Evolutionary conservation across 176 grass and related monocot genomes (phyloP), one percentile per base, ranked within the genome.

Genomic region (Oryza coarctata): DNA sequence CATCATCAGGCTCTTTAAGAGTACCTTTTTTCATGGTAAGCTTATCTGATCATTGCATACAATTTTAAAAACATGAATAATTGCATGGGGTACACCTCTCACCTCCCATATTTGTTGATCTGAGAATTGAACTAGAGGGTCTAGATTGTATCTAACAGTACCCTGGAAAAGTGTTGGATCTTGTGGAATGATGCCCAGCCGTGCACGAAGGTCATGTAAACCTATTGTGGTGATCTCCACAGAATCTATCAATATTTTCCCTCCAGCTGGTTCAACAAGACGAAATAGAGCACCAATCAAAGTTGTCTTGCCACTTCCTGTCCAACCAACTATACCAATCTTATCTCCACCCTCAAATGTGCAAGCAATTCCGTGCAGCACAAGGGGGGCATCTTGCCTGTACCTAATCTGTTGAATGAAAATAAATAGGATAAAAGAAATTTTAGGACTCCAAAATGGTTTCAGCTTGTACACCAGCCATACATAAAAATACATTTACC

Each of bases 301-400:
- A 84, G 93, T 99, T 78, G 96, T 95, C 73, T 99, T 95, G 47
- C 96, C 93, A 83, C 93, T 98, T 70, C 96, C 96, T 38, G 92
- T 98, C 7, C 95, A 88, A 9, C 95, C 95, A 64, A 98, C 95
- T 68, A 98, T 94, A 33, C 93, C 93, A 61, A 98, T 95, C 73
- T 95, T 99, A 68, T 87, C 41, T 26, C 96, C 89, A 23, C 93
- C 96, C 78, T 95, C 73, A 73, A 99, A 93, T 7, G 77, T 95
- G 57, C 96, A 99, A 74, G 85, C 88, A 74, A 99, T 92, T 84
- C 96, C 89, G 40, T 83, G 76, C 44, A 99, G 73, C 12, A 95
- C 92, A 65, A 95, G 80, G 9, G 91, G 93, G 52, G 96, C n/a
- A 80, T 92, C 88, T 49, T 88, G 50, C 72, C 87, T 87, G 31